These are phyloP conservation scores for Agrocybe praecox DNA, from an alignment of 768 basidiomycete genomes.

Conservation along the genomic window DNA sequence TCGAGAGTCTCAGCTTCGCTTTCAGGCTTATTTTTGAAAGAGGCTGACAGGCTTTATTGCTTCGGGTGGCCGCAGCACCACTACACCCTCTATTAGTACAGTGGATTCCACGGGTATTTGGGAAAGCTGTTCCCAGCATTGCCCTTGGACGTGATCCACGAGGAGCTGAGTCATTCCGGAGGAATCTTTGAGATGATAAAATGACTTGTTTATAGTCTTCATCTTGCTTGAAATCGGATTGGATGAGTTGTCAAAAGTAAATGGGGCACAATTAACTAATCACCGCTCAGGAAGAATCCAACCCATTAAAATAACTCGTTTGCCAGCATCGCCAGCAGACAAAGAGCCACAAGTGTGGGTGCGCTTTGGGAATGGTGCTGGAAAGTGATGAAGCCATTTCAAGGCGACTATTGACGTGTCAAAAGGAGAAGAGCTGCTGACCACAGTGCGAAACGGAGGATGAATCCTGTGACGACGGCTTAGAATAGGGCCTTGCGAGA, in stretches of 20 bases:
- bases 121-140: constrained; percentile 48
- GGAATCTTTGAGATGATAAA: constrained; percentile 85
- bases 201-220: constrained; percentile 61
- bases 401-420: constrained; percentile 14
- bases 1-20: constrained; percentile 18
- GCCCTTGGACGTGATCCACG: constrained; percentile 46
- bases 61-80: constrained; percentile 62
- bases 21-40: constrained; percentile 16
- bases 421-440: constrained; percentile 28
- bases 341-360: constrained; percentile 72
- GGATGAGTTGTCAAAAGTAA: constrained; percentile 33
- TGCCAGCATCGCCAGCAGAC: constrained; percentile 50
- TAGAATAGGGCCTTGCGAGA: constrained; percentile 19
- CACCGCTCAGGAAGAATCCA: constrained; percentile 86
- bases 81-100: constrained; percentile 73
- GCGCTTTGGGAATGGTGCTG: constrained; percentile 59
- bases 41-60: constrained; percentile 62
- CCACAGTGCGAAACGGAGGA: constrained; percentile 32
- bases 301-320: constrained; percentile 72
- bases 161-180: constrained; percentile 81
- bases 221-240: constrained; percentile 59
- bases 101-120: constrained; percentile 76
- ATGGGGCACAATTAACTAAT: constrained; percentile 37
- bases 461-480: not conserved
- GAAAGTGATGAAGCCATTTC: constrained; percentile 13